These are phyloP conservation scores for Tetrahymena borealis DNA, from an alignment of 73 alveolate species.

Conservation along the genomic window DNA sequence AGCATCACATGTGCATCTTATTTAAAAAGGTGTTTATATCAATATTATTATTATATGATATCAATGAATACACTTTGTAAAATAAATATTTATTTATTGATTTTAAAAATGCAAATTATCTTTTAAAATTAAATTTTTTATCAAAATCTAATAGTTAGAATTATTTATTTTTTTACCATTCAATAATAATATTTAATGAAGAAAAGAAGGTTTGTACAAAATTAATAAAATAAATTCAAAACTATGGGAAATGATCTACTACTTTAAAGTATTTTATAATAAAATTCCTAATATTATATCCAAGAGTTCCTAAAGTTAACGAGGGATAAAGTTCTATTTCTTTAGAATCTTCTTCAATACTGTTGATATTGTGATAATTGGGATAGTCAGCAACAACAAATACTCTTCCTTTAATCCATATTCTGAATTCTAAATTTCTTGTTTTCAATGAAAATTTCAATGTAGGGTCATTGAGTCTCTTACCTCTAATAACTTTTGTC, in stretches of 20 bases:
- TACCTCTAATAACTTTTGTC: not conserved
- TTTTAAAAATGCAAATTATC: no score
- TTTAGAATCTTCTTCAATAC: not conserved
- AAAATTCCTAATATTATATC: not conserved
- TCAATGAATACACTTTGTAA: no score
- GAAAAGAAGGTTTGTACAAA: no score
- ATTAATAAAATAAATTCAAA: not conserved
- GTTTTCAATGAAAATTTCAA: not conserved
- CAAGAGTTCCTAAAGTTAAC: not conserved
- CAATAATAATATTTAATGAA: not conserved
- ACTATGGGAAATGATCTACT: not conserved
- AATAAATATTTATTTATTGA: no score
- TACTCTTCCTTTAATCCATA: not conserved
- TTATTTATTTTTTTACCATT: not conserved
- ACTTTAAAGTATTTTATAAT: not conserved
- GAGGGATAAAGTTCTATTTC: not conserved
- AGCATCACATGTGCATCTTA: no score
- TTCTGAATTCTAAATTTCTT: not conserved
- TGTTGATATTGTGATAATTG: not conserved
- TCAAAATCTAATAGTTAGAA: not conserved
- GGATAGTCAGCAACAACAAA: not conserved
- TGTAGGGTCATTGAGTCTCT: not conserved
- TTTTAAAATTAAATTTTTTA: not conserved
- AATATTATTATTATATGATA: no score
- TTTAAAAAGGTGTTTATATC: no score